Evolutionary conservation across 106 monocot species (phyloP).

Genomic region (Acanthochlamys bracteata): DNA sequence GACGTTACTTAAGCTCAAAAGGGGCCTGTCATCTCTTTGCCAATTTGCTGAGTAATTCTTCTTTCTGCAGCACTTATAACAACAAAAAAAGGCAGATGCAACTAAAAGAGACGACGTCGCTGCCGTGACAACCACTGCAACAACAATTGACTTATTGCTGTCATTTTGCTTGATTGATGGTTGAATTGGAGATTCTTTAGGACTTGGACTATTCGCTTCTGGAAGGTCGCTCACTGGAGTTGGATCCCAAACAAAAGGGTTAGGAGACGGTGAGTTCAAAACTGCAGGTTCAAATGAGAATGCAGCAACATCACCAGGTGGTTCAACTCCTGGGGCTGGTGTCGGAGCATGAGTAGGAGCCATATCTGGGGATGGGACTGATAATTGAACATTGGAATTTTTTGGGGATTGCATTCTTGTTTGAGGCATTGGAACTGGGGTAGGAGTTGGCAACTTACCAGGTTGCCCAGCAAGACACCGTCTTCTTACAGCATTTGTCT

Average conservation of each 20-base stretch:
- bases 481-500: slow-evolving; percentile 16
- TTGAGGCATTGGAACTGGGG: neutral
- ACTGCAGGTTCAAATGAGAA: slow-evolving; percentile 3
- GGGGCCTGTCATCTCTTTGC: slow-evolving; percentile 44
- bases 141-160: slow-evolving; percentile 13
- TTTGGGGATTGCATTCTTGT: no score
- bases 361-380: slow-evolving; percentile 6
- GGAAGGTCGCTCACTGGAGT: neutral
- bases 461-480: slow-evolving; percentile 24
- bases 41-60: slow-evolving; percentile 6
- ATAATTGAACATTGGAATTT: no score
- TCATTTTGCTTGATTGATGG: slow-evolving; percentile 9
- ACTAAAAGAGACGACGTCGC: slow-evolving; percentile 19
- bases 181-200: slow-evolving; percentile 1
- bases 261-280: slow-evolving; percentile 7
- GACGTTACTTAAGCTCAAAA: slow-evolving; percentile 40
- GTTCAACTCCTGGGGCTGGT: neutral
- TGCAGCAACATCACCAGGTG: slow-evolving; percentile 6
- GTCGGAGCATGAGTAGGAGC: slow-evolving; percentile 3
- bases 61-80: slow-evolving; percentile 6
- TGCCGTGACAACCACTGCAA: slow-evolving; percentile 33
- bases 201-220: neutral
- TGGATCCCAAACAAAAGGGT: neutral
- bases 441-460: neutral
- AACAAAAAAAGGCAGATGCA: slow-evolving; percentile 28